Conservation (phyloP, 2,329 filamentous ascomycete genomes). For the Epichloe baconii region DNA sequence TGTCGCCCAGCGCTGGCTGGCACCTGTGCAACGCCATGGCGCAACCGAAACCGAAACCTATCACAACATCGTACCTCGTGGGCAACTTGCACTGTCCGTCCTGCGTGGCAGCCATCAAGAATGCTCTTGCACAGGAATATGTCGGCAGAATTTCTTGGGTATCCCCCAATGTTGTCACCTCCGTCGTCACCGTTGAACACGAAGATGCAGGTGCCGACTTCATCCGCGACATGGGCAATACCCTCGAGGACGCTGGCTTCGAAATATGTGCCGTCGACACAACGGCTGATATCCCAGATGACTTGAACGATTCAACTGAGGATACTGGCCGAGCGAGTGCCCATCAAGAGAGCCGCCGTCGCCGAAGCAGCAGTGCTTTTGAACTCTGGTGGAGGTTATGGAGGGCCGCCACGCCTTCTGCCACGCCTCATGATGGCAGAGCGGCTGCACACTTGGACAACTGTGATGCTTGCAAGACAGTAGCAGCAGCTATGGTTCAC, state of each 20-base stretch:
- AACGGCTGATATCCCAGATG: conserved; percentile 18
- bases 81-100: conserved; percentile 69
- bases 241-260: conserved; percentile 45
- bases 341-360: conserved; percentile 12
- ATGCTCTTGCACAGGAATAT: conserved; percentile 37
- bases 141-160: conserved; percentile 39
- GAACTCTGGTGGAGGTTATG: conserved; percentile 21
- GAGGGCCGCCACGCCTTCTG: conserved; percentile 14
- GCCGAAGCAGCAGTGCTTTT: conserved; percentile 10
- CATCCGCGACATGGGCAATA: conserved; percentile 29
- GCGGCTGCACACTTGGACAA: conserved; percentile 24
- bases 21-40: conserved; percentile 14
- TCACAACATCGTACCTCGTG: conserved; percentile 51
- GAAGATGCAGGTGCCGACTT: conserved; percentile 25
- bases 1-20: background rate
- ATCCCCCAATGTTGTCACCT: conserved; percentile 59
- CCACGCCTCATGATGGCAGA: conserved; percentile 11
- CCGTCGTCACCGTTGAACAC: conserved; percentile 51
- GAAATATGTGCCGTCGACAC: conserved; percentile 39
- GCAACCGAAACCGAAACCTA: conserved; percentile 13
- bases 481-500: conserved; percentile 5
- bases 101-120: conserved; percentile 54
- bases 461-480: conserved; percentile 22
- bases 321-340: conserved; percentile 9
- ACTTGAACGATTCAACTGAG: conserved; percentile 13